phyloP scores from a whole-genome alignment of 352 stramenopile genomes.

The Globisporangium megalacanthum region DNA sequence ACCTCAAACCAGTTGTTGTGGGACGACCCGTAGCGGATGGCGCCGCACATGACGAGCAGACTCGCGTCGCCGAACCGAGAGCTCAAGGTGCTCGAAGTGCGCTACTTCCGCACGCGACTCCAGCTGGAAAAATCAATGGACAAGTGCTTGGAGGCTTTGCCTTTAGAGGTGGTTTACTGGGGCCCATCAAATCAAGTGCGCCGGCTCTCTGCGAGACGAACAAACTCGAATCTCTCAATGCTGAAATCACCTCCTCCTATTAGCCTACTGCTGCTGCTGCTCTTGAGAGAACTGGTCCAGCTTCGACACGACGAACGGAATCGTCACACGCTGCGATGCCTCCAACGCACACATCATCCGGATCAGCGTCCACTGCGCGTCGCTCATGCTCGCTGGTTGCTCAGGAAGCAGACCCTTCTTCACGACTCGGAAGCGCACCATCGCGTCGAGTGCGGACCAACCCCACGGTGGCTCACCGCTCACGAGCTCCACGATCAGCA shows the following conservation, averaged over 20 bases:
- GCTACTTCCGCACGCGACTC: slow-evolving; percentile 73
- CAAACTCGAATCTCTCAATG: too few species aligned
- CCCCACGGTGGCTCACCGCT: slow-evolving; percentile 11
- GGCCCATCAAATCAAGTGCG: too few species aligned
- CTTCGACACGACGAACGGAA: neutral
- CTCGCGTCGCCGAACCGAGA: slow-evolving; percentile 62
- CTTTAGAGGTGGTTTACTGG: too few species aligned
- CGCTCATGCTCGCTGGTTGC: neutral
- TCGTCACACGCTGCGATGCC: neutral
- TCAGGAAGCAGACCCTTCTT: neutral
- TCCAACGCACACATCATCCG: slow-evolving; percentile 11
- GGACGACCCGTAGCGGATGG: slow-evolving; percentile 27
- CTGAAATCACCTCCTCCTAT: too few species aligned
- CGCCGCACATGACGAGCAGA: slow-evolving; percentile 41
- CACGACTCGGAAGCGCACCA: slow-evolving; percentile 1
- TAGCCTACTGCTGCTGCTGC: too few species aligned
- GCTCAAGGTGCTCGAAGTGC: slow-evolving; percentile 63
- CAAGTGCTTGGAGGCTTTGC: too few species aligned
- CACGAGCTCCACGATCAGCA: slow-evolving; percentile 19
- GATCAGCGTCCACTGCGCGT: slow-evolving; percentile 12
- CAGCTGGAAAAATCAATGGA: slow-evolving; percentile 63
- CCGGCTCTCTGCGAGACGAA: too few species aligned
- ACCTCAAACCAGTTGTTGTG: slow-evolving; percentile 18
- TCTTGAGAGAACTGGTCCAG: slow-evolving; percentile 1
- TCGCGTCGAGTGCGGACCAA: neutral